Base-by-base conservation (phyloP, 208 protist genomes). In the Trypanosoma mega region DNA sequence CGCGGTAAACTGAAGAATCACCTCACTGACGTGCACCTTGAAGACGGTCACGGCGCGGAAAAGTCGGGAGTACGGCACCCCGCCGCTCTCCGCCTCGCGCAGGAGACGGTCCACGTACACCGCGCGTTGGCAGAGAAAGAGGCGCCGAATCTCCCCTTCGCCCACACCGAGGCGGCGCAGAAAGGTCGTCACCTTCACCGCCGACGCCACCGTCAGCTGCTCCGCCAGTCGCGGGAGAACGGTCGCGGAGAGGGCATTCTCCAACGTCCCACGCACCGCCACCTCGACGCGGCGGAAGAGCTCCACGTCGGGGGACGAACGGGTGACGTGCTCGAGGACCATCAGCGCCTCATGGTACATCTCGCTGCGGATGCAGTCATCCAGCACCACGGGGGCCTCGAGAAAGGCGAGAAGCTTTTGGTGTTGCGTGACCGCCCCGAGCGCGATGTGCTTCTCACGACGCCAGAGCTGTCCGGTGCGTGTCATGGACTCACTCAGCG, bases 311-410 rank as follows among this genome's bases (percentile, higher is more conserved):
- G 37, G 65, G 0, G 72, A 55, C 33, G 75, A 69, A 49, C 69
- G 64, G 14, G 60, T 72, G 20, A 94, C 72, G 49, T 89, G 82
- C 68, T 90, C 74, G 20, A 91, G 53, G 29, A 95, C 72, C 23
- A 82, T 67, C 0, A 89, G 50, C 29, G 85, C 85, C 74, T 95
- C 85, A 58, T 85, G 76, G 64, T 88, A 92, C 83, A 95, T 84
- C 20, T 82, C 80, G 33, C 74, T 74, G 1, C 61, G 59, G 36
- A 92, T 69, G 64, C 84, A 92, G 23, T 91, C 85, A 26, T 76
- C 66, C 43, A 92, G 68, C 7, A 91, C 48, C 8, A 51, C 41
- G 0, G 88, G 88, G 0, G 81, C 76, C 63, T 95, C 88, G 46
- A 89, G 68, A 44, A 95, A 65, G 2, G 74, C 74, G n/a, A 87